Percentiles rank a stretch among this genome's conserved stretches.
phyloP scores from a whole-genome alignment of 495 filamentous ascomycete genomes.

The Apiosordaria backusii region DNA sequence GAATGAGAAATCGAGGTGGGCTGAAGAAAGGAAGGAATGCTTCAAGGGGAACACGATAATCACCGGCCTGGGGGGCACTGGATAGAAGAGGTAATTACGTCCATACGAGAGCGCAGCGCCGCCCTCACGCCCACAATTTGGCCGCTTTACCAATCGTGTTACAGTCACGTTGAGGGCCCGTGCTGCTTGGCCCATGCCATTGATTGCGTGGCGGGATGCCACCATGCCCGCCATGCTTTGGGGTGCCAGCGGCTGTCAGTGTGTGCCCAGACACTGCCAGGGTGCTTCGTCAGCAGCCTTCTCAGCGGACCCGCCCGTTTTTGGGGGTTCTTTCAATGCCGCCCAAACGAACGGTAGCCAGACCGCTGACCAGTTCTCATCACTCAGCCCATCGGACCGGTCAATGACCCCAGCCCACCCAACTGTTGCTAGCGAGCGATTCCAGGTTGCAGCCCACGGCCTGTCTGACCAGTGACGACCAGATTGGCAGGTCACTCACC shows the following conservation, averaged over 20 bases:
- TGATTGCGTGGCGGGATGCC: too few relatives aligned
- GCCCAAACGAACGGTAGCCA: background rate
- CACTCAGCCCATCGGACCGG: constrained; percentile 2
- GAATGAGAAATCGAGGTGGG: background rate
- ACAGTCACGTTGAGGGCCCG: background rate
- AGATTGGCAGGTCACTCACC: background rate
- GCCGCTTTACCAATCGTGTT: background rate
- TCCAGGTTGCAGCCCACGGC: background rate
- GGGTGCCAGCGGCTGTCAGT: background rate
- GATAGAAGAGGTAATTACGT: background rate
- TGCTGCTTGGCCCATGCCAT: background rate
- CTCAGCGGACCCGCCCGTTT: background rate
- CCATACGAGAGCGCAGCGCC: background rate
- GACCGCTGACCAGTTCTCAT: background rate
- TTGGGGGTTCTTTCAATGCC: background rate
- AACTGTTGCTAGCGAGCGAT: background rate
- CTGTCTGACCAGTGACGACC: background rate
- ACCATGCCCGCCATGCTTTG: background rate
- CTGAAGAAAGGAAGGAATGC: background rate
- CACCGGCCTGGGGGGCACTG: background rate
- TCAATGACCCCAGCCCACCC: constrained; percentile 1
- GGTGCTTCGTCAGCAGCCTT: background rate
- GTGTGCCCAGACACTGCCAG: background rate
- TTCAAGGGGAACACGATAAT: background rate
- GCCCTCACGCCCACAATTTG: background rate